Base-by-base conservation (phyloP, 306 rosid species). In the Rubus idaeus region DNA sequence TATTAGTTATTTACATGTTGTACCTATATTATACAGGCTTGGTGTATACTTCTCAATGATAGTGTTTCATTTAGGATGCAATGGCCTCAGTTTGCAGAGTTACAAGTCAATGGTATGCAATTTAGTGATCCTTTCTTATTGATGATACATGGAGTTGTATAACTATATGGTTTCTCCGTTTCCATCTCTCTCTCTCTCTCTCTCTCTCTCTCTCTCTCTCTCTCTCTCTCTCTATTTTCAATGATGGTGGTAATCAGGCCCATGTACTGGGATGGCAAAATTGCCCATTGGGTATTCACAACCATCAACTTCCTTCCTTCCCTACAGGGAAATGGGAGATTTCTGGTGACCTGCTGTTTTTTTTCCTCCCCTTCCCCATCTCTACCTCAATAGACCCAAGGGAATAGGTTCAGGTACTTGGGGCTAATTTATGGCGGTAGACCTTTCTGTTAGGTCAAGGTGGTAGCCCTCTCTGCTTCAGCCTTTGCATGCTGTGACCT, bases 11-110 rank as follows among this genome's bases (percentile, higher is more conserved):
- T 74, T 5, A 58, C 61, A 10, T 17, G 60, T 18, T 14, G 1
- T 61, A 17, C 30, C 26, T 46, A 3, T 20, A 21, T 74, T 30
- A 8, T 75, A 73, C 80, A 96, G 99, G 98, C 88, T 75, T 96
- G 99, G 99, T 96, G 99, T 79, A 96, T 96, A 93, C 99, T 96
- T 84, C 82, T 93, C 74, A 93, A 93, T 40, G 99, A 96, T 70
- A 91, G 89, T 88, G 99, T 96, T 75, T 81, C 97, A 84, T 96
- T 88, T 82, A 91, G 99, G 93, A 93, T 96, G 97, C 99, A 96
- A 58, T 96, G 99, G 99, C 99, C 98, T 18, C 98, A 89, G 40
- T 91, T 78, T 84, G 83, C 98, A 45, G 99, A 96, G 74, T 84
- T 96, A 73, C 90, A 85, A 77, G 85, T 93, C 80, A 96, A 96